Evolutionary conservation across 129 eudicot genomes (phyloP).

Genomic region (Pulicaria dysenterica): DNA sequence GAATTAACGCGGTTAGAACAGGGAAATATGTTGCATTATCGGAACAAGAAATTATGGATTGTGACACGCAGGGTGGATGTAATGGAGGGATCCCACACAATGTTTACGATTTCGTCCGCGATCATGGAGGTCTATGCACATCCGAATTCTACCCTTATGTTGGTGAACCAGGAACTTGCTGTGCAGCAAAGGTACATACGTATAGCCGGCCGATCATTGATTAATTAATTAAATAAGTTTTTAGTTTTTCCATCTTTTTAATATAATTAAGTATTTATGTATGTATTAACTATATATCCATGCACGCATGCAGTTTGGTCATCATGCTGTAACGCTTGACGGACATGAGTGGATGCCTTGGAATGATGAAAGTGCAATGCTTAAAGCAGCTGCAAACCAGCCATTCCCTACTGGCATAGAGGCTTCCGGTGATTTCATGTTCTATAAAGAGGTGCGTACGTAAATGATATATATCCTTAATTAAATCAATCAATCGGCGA

Average conservation of each 20-base stretch:
- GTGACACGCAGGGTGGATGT: conserved; percentile 42
- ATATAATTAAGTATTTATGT: too few relatives aligned
- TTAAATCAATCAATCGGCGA: background rate
- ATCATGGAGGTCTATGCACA: conserved; percentile 60
- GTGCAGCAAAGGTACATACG: conserved; percentile 45
- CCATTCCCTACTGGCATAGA: conserved; percentile 61
- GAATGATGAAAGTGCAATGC: conserved; percentile 48
- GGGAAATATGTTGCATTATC: background rate
- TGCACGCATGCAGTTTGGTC: conserved; percentile 15
- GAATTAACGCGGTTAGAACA: conserved; percentile 3
- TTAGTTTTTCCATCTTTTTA: too few relatives aligned
- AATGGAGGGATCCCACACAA: conserved; percentile 68
- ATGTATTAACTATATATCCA: too few relatives aligned
- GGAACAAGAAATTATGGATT: conserved; percentile 24
- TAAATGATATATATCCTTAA: background rate
- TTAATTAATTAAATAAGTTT: background rate
- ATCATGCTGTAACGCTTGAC: conserved; percentile 36
- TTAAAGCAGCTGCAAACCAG: conserved; percentile 65
- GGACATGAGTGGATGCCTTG: conserved; percentile 54
- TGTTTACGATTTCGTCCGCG: conserved; percentile 56
- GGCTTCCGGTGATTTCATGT: conserved; percentile 49
- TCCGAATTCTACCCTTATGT: conserved; percentile 62
- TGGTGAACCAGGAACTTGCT: conserved; percentile 52
- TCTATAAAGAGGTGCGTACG: conserved; percentile 57
- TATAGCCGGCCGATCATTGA: too few relatives aligned